phyloP scores from a whole-genome alignment of 805 yeast genomes.

The Kockiozyma suomiensis region DNA sequence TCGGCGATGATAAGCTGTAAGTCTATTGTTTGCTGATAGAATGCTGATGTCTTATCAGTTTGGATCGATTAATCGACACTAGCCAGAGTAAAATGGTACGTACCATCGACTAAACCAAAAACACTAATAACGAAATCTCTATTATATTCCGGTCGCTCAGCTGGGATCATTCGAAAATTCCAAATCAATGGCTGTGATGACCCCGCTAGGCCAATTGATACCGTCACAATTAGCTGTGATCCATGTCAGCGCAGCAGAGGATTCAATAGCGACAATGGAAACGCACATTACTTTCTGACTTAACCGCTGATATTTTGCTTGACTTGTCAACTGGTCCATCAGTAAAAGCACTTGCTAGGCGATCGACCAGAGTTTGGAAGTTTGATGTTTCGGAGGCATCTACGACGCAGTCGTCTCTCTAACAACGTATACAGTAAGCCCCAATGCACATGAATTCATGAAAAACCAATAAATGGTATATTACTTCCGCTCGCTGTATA shows the following conservation, averaged over 20 bases:
- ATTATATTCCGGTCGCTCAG: not conserved
- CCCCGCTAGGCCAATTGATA: not conserved
- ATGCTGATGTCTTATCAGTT: not conserved
- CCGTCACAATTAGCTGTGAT: constrained; percentile 4
- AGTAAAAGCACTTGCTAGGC: constrained; percentile 2
- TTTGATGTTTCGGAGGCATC: constrained; percentile 19
- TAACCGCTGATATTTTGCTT: not conserved
- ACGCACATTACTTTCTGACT: not conserved
- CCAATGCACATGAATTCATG: too few relatives aligned
- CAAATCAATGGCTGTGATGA: constrained; percentile 12
- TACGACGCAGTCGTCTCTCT: constrained; percentile 25
- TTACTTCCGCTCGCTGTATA: constrained; percentile 15
- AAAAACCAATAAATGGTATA: not conserved
- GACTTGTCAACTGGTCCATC: not conserved
- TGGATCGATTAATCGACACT: not conserved
- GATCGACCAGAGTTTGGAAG: constrained; percentile 5
- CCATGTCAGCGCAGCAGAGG: not conserved
- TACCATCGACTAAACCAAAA: constrained; percentile 22
- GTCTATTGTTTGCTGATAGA: constrained; percentile 8
- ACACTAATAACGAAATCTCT: not conserved
- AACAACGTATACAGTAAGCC: not conserved
- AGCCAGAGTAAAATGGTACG: not conserved
- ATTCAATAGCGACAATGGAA: not conserved
- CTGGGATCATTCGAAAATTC: constrained; percentile 12
- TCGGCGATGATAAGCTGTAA: constrained; percentile 1